A percentile compares a stretch with the other conserved stretches of the same genome.
Conservation (phyloP, 306 rosid species). For the Lathyrus tuberosus region DNA sequence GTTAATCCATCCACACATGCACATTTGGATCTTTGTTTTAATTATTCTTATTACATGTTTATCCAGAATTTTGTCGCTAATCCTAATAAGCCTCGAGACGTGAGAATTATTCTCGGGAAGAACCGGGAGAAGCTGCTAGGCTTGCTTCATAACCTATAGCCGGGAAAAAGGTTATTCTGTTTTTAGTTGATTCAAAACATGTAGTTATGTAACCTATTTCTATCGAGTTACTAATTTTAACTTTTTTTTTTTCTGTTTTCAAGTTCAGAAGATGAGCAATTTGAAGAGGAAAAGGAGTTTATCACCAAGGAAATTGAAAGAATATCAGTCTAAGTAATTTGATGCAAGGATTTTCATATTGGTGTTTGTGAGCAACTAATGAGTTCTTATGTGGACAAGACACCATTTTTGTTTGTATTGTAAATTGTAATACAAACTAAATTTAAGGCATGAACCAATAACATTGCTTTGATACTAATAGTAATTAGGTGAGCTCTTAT, state of each 20-base stretch:
- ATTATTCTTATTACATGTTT: too few species aligned
- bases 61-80: too few species aligned
- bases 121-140: too few species aligned
- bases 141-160: too few species aligned
- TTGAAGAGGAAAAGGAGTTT: conserved; percentile 90
- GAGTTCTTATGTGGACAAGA: conserved; percentile 34
- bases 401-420: conserved; percentile 23
- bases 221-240: background rate
- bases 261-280: conserved; percentile 96
- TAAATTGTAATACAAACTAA: conserved; percentile 35
- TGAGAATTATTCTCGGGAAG: too few species aligned
- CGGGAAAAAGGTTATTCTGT: too few species aligned
- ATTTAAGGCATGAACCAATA: conserved; percentile 22
- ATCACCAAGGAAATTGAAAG: conserved; percentile 77
- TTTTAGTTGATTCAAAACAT: conserved; percentile 32
- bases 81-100: too few species aligned
- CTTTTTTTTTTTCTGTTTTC: conserved; percentile 33
- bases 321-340: conserved; percentile 45
- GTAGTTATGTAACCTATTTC: background rate
- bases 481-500: background rate
- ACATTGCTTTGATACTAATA: background rate
- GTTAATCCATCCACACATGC: too few species aligned
- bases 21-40: too few species aligned
- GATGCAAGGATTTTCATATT: conserved; percentile 34
- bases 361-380: conserved; percentile 36